Conservation (phyloP, 352 stramenopile species). For the Pythium sp. region DNA sequence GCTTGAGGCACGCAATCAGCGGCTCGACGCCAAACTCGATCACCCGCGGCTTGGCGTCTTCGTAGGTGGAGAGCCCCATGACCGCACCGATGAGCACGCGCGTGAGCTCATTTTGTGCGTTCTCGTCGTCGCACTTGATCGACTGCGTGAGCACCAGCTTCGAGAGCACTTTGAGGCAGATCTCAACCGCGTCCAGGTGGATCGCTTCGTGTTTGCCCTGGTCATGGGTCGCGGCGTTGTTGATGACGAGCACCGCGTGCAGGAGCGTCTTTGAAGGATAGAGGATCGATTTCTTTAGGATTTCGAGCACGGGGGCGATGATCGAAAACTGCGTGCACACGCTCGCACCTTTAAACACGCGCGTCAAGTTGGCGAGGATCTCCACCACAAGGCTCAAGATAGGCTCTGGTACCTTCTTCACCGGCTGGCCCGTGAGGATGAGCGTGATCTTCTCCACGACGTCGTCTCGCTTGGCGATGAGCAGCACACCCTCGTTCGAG, state of each 20-base stretch:
- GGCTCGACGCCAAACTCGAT: slow-evolving; percentile 72
- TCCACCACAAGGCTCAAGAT: slow-evolving; percentile 38
- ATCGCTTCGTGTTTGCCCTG: slow-evolving; percentile 57
- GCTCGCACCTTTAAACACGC: slow-evolving; percentile 50
- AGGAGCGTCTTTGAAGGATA: slow-evolving; percentile 44
- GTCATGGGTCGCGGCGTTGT: slow-evolving; percentile 50
- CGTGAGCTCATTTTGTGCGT: slow-evolving; percentile 49
- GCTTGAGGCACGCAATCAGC: slow-evolving; percentile 52
- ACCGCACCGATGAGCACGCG: slow-evolving; percentile 50
- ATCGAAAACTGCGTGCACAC: slow-evolving; percentile 40
- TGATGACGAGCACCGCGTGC: slow-evolving; percentile 39
- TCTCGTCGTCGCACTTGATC: slow-evolving; percentile 32
- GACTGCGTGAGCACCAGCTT: slow-evolving; percentile 49
- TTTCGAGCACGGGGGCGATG: slow-evolving; percentile 40
- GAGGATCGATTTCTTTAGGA: slow-evolving; percentile 54
- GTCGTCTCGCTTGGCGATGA: slow-evolving; percentile 37
- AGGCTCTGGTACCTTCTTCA: slow-evolving; percentile 36
- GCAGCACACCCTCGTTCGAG: slow-evolving; percentile 50
- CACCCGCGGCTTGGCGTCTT: slow-evolving; percentile 65
- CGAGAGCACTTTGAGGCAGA: slow-evolving; percentile 47
- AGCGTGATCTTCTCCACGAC: slow-evolving; percentile 39
- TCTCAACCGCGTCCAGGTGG: slow-evolving; percentile 42
- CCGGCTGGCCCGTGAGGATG: slow-evolving; percentile 41
- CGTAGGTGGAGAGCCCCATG: slow-evolving; percentile 66
- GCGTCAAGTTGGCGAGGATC: slow-evolving; percentile 54